These are phyloP conservation scores for Xylaria sp. DNA, from an alignment of 2,329 filamentous ascomycete genomes.

Conservation along the genomic window DNA sequence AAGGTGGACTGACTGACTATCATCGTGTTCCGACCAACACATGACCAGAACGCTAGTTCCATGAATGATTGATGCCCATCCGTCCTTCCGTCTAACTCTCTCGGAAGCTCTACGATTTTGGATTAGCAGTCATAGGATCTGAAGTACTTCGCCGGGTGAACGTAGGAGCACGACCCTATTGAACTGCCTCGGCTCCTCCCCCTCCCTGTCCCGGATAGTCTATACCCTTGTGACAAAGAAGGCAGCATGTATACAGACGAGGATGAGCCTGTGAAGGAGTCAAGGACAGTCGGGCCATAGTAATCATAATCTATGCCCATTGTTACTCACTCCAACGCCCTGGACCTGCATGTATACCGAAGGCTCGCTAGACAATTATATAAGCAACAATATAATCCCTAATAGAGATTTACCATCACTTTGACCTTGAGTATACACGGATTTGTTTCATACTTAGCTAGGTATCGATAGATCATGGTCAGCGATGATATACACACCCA, in stretches of 20 bases:
- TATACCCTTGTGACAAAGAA: too few relatives aligned
- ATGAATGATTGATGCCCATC: background rate
- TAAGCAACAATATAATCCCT: background rate
- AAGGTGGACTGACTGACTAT: too few relatives aligned
- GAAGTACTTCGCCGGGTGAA: background rate
- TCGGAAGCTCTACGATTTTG: background rate
- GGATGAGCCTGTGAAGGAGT: background rate
- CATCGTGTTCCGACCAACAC: background rate
- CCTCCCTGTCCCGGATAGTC: too few relatives aligned
- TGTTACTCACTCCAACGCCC: too few relatives aligned
- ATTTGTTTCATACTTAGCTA: background rate
- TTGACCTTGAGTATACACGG: background rate
- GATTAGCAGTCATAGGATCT: background rate
- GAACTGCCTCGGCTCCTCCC: background rate
- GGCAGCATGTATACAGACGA: background rate
- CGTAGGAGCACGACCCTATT: background rate
- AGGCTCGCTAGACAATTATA: background rate
- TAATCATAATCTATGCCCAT: background rate
- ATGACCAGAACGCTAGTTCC: background rate
- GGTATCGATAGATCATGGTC: background rate
- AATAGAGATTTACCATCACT: too few relatives aligned
- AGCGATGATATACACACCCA: too few relatives aligned
- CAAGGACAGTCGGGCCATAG: background rate
- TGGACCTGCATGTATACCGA: background rate
- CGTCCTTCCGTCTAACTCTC: background rate